phyloP scores from a whole-genome alignment of 2,329 filamentous ascomycete genomes.

The Paracamarosporium sp. region DNA sequence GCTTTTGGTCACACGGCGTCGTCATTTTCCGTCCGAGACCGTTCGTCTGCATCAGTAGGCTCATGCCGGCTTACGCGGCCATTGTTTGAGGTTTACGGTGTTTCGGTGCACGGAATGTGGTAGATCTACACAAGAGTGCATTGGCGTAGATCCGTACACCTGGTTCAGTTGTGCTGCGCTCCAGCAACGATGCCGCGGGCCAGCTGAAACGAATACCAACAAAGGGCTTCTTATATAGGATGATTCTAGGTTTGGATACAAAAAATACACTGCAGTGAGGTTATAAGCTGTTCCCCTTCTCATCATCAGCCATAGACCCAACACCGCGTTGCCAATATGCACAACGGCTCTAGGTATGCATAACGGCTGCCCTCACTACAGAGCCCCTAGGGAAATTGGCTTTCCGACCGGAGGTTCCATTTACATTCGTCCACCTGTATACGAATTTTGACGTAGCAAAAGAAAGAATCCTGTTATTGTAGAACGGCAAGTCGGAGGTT shows the following conservation, averaged over 20 bases:
- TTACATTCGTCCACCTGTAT: background rate
- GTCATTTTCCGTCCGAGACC: slow-evolving; percentile 17
- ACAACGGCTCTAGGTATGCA: background rate
- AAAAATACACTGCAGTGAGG: background rate
- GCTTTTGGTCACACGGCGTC: slow-evolving; percentile 3
- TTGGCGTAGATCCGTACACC: background rate
- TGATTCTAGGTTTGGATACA: background rate
- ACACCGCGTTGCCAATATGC: background rate
- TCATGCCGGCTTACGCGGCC: slow-evolving; percentile 38
- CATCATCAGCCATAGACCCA: background rate
- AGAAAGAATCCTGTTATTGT: background rate
- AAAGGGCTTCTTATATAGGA: background rate
- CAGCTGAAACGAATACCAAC: background rate
- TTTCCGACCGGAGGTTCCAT: background rate
- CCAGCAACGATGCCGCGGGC: background rate
- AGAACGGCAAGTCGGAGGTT: slow-evolving; percentile 19
- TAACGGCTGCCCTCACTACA: slow-evolving; percentile 21
- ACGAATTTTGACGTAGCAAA: slow-evolving; percentile 8
- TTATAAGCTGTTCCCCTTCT: background rate
- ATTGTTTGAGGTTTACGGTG: background rate
- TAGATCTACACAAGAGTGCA: slow-evolving; percentile 1
- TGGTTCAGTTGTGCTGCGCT: background rate
- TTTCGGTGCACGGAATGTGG: background rate
- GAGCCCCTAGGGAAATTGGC: background rate
- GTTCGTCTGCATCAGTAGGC: slow-evolving; percentile 28